Evolutionary conservation across 2,329 filamentous ascomycete genomes (phyloP).

Genomic region (Aspergillus persii): DNA sequence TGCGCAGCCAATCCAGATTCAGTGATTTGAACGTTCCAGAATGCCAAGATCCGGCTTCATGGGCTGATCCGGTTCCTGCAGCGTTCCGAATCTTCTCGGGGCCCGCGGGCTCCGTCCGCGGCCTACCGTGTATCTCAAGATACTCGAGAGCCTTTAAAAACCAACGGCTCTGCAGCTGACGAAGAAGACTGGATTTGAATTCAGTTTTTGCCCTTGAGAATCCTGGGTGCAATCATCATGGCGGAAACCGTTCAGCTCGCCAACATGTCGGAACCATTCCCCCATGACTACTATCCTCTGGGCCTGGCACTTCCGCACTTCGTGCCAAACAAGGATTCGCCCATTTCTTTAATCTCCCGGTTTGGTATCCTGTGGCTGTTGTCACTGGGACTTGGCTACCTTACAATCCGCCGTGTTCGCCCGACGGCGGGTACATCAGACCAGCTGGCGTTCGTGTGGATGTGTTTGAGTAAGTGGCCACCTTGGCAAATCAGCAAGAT

Average conservation of each 20-base stretch:
- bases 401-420: slow-evolving; percentile 50
- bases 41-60: neutral
- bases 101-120: neutral
- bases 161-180: too few relatives aligned
- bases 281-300: slow-evolving; percentile 66
- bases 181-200: too few relatives aligned
- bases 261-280: neutral
- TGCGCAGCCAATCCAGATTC: too few relatives aligned
- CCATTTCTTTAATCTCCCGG: slow-evolving; percentile 54
- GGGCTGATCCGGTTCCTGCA: neutral
- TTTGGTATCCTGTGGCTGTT: slow-evolving; percentile 56
- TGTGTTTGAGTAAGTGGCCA: slow-evolving; percentile 58
- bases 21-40: too few relatives aligned
- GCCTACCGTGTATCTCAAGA: neutral
- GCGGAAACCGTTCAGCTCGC: neutral
- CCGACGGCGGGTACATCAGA: slow-evolving; percentile 53
- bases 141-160: too few relatives aligned
- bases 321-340: slow-evolving; percentile 59
- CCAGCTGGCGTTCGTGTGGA: slow-evolving; percentile 63
- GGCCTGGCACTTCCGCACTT: slow-evolving; percentile 58
- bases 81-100: neutral
- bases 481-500: too few relatives aligned
- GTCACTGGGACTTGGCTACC: slow-evolving; percentile 55
- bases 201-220: neutral
- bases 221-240: neutral